Conservation (phyloP, 169 alveolate genomes). For the Eimeria necatrix region DNA sequence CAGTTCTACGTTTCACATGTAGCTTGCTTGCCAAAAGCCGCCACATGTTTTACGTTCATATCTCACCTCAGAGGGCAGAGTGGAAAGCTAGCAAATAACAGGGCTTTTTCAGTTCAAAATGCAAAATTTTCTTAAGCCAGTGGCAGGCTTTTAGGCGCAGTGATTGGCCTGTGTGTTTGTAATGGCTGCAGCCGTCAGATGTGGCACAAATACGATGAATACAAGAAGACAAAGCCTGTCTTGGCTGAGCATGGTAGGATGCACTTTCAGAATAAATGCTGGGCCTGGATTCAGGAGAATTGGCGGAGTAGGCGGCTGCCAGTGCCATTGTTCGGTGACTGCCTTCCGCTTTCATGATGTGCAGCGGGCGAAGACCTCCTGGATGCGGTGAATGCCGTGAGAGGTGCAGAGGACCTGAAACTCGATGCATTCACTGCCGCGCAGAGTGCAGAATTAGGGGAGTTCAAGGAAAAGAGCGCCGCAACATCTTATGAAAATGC, state of each 20-base stretch:
- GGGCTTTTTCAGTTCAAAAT: too few species aligned
- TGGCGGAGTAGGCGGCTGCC: neutral
- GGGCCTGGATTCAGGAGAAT: neutral
- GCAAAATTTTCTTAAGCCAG: too few species aligned
- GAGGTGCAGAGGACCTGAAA: neutral
- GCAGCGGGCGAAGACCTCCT: neutral
- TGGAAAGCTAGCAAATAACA: neutral
- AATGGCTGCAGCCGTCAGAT: neutral
- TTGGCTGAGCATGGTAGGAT: constrained; percentile 18
- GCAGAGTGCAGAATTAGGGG: neutral
- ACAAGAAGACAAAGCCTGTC: neutral
- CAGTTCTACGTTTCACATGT: too few species aligned
- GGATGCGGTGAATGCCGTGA: constrained; percentile 46
- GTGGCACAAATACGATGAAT: constrained; percentile 51
- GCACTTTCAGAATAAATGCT: neutral
- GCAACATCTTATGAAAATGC: neutral
- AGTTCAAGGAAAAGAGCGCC: too few species aligned
- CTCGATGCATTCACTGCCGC: neutral
- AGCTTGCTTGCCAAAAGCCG: neutral
- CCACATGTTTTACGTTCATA: too few species aligned
- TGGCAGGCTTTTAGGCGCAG: neutral
- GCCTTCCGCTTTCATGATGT: neutral
- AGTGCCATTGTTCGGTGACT: neutral
- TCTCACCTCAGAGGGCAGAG: neutral
- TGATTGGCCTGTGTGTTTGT: neutral